These are phyloP conservation scores for Boletus edulis DNA, from an alignment of 768 basidiomycete genomes.

Conservation along the genomic window DNA sequence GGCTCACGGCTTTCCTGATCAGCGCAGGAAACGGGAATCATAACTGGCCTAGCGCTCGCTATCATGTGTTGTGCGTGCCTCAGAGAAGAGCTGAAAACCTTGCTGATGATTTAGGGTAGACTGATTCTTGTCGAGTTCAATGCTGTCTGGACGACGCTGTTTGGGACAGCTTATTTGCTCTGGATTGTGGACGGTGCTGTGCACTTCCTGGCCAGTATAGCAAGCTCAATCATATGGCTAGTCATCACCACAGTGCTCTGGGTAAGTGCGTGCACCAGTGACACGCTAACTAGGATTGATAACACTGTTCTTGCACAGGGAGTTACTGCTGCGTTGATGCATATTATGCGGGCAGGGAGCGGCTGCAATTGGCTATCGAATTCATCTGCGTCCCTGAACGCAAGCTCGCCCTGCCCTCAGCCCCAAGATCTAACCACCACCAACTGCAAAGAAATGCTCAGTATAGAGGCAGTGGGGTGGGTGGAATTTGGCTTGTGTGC, in stretches of 20 bases:
- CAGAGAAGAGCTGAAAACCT: not conserved
- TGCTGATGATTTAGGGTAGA: constrained; percentile 29
- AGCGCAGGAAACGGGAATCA: constrained; percentile 60
- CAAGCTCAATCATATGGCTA: constrained; percentile 76
- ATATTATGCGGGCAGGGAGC: constrained; percentile 57
- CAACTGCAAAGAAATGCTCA: constrained; percentile 70
- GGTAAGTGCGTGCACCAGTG: constrained; percentile 40
- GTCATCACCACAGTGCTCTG: constrained; percentile 61
- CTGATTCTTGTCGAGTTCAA: constrained; percentile 62
- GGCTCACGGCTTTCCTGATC: constrained; percentile 72
- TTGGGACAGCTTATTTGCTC: constrained; percentile 65
- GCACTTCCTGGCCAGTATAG: constrained; percentile 71
- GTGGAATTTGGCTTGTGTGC: constrained; percentile 65
- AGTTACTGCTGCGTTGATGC: constrained; percentile 64
- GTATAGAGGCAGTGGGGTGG: constrained; percentile 76
- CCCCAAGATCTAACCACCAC: constrained; percentile 20
- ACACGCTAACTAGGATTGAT: not conserved
- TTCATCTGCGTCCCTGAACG: constrained; percentile 25
- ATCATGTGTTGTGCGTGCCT: constrained; percentile 59
- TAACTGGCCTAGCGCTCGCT: constrained; percentile 59
- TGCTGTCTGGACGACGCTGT: constrained; percentile 73
- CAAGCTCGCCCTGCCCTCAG: constrained; percentile 24
- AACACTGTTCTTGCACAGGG: constrained; percentile 44
- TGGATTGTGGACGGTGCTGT: constrained; percentile 67
- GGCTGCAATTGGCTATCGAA: constrained; percentile 52